These are phyloP conservation scores for Cryptosporidium viatorum DNA, from an alignment of 169 alveolate species.

Conservation along the genomic window DNA sequence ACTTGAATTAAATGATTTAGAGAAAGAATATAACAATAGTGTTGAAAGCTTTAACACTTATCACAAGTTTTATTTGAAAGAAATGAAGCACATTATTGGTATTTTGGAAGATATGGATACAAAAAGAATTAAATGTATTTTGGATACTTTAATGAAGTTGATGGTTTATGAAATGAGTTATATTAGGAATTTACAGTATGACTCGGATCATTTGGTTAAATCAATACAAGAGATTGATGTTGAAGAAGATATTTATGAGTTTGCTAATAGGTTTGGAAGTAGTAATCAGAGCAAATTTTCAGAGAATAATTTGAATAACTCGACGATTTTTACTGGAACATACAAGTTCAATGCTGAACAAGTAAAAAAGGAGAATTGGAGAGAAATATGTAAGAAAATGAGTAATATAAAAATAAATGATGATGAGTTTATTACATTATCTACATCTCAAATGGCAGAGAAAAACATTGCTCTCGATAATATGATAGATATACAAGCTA, in stretches of 20 bases:
- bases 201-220: conserved; percentile 49
- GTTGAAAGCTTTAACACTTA: conserved; percentile 31
- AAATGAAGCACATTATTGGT: conserved; percentile 52
- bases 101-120: conserved; percentile 71
- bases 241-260: conserved; percentile 58
- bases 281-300: not conserved
- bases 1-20: conserved; percentile 16
- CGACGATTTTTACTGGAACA: not conserved
- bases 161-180: conserved; percentile 74
- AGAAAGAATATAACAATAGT: conserved; percentile 47
- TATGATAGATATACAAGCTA: conserved; percentile 57
- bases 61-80: conserved; percentile 41
- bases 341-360: not conserved
- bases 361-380: conserved; percentile 54
- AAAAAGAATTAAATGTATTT: conserved; percentile 57
- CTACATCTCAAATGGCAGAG: conserved; percentile 60
- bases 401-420: conserved; percentile 23
- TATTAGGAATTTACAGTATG: conserved; percentile 70
- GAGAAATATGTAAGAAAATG: conserved; percentile 62
- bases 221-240: conserved; percentile 62
- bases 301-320: not conserved
- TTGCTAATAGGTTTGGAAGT: conserved; percentile 55
- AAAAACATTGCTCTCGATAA: conserved; percentile 41
- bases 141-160: conserved; percentile 64
- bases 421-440: conserved; percentile 56